These are phyloP conservation scores for Zizania palustris DNA, from an alignment of 202 grass and related monocot genomes.

Conservation along the genomic window DNA sequence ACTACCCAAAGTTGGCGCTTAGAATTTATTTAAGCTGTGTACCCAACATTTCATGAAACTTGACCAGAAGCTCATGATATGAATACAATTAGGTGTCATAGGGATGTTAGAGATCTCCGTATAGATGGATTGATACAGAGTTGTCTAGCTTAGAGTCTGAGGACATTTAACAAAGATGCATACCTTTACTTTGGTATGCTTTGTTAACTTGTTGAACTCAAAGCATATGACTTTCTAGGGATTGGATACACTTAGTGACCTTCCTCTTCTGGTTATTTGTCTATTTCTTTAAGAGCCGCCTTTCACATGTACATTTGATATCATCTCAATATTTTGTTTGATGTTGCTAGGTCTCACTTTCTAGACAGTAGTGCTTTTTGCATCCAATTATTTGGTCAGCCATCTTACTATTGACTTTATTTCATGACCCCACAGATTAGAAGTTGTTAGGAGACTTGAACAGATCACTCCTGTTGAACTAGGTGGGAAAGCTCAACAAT, in stretches of 20 bases:
- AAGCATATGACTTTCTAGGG: conserved; percentile 6
- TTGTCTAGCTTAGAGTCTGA: conserved; percentile 29
- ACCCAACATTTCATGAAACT: background rate
- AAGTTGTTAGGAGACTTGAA: conserved; percentile 84
- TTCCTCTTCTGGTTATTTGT: background rate
- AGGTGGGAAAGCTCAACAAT: conserved; percentile 87
- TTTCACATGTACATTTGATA: conserved; percentile 13
- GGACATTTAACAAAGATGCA: background rate
- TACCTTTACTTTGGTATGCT: background rate
- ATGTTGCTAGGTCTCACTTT: conserved; percentile 2
- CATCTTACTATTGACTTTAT: conserved; percentile 45
- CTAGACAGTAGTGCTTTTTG: conserved; percentile 14
- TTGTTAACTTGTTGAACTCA: background rate
- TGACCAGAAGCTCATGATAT: background rate
- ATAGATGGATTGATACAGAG: conserved; percentile 9
- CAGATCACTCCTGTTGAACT: conserved; percentile 83
- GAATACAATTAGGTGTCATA: background rate
- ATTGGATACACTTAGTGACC: background rate
- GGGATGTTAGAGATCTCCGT: conserved; percentile 10
- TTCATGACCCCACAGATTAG: conserved; percentile 57
- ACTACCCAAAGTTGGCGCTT: background rate
- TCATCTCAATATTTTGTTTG: conserved; percentile 22
- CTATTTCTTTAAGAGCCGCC: conserved; percentile 8
- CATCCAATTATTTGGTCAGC: conserved; percentile 21
- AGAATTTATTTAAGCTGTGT: conserved; percentile 20